Evolutionary conservation across 192 early-diverging fungal species (phyloP).

Genomic region (Thamnidium elegans): DNA sequence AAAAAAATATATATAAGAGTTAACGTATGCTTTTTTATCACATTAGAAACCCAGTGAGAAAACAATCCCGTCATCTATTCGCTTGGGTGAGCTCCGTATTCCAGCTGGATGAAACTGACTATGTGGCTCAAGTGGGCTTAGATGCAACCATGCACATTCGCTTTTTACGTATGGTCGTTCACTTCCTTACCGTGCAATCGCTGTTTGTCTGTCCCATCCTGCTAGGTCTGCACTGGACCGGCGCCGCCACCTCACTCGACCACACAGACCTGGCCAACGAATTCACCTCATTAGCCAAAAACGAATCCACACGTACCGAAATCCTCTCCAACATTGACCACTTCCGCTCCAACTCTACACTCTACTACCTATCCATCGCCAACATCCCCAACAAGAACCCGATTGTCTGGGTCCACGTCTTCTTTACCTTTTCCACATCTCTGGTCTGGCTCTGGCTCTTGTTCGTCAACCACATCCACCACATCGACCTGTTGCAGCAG

Average conservation of each 20-base stretch:
- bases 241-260: slow-evolving; percentile 5
- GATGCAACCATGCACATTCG: slow-evolving; percentile 63
- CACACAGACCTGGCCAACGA: background rate
- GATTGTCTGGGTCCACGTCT: slow-evolving; percentile 52
- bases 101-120: slow-evolving; percentile 47
- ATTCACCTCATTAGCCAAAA: slow-evolving; percentile 3
- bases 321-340: slow-evolving; percentile 5
- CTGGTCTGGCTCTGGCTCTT: slow-evolving; percentile 53
- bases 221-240: slow-evolving; percentile 49
- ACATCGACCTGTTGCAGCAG: slow-evolving; percentile 47
- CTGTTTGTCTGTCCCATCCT: slow-evolving; percentile 45
- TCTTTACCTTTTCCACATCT: slow-evolving; percentile 45
- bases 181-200: slow-evolving; percentile 45
- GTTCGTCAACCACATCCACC: slow-evolving; percentile 56
- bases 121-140: slow-evolving; percentile 51
- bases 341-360: slow-evolving; percentile 27
- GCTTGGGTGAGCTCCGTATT: slow-evolving; percentile 48
- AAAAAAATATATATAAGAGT: no score
- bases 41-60: slow-evolving; percentile 46
- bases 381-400: slow-evolving; percentile 39
- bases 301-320: background rate
- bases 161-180: slow-evolving; percentile 57
- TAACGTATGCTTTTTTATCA: background rate
- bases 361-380: slow-evolving; percentile 38
- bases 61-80: slow-evolving; percentile 44